phyloP scores from a whole-genome alignment of 2,329 filamentous ascomycete species.

The Pseudogymnoascus sp. region DNA sequence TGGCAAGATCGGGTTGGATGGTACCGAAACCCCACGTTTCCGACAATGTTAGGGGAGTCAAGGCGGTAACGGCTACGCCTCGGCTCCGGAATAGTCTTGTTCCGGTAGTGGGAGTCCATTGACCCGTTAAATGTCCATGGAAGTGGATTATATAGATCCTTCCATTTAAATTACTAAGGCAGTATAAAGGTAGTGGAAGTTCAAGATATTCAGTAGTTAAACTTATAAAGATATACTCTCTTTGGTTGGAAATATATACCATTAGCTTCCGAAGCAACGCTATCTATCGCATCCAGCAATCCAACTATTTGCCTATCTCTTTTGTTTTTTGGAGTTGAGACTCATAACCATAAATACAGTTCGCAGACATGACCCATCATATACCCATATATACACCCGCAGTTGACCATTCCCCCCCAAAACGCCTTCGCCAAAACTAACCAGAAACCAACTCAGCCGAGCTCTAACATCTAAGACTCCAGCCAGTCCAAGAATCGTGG shows the following conservation, averaged over 20 bases:
- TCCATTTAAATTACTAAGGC: too few relatives aligned
- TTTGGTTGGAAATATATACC: not conserved
- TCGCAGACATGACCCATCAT: not conserved
- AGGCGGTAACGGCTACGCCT: not conserved
- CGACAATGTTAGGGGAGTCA: not conserved
- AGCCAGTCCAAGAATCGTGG: conserved; percentile 70
- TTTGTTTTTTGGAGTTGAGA: conserved; percentile 5
- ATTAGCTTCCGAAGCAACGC: not conserved
- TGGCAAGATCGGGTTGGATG: not conserved
- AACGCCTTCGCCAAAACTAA: conserved; percentile 1
- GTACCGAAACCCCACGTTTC: not conserved
- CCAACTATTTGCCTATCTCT: not conserved
- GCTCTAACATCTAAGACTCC: conserved; percentile 36
- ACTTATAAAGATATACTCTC: not conserved
- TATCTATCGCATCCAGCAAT: conserved; percentile 6
- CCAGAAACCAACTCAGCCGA: not conserved
- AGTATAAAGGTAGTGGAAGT: not conserved
- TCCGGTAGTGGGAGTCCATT: too few relatives aligned
- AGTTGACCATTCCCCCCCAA: not conserved
- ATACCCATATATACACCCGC: not conserved
- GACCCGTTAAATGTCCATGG: too few relatives aligned
- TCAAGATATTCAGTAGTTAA: not conserved
- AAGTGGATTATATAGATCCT: too few relatives aligned
- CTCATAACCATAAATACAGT: conserved; percentile 3
- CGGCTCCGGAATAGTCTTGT: not conserved